Conservation (phyloP, 1,284 basidiomycete species). For the Cerrena zonata region DNA sequence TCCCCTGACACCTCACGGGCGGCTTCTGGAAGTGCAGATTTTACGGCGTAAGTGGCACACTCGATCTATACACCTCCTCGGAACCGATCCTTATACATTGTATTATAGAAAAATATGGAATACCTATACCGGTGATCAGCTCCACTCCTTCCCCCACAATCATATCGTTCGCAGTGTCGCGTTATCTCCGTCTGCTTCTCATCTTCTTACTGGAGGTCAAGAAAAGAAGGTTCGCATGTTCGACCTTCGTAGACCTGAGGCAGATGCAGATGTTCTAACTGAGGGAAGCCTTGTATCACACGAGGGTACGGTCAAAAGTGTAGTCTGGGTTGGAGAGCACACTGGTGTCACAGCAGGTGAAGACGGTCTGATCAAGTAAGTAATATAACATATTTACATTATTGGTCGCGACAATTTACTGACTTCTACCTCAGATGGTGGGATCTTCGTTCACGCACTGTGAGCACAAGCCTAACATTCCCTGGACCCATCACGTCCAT, state of each 20-base stretch:
- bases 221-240: slow-evolving; percentile 97
- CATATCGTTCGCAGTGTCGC: slow-evolving; percentile 97
- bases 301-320: slow-evolving; percentile 86
- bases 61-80: neutral
- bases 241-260: slow-evolving; percentile 79
- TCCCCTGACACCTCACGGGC: slow-evolving; percentile 83
- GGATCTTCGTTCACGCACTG: slow-evolving; percentile 78
- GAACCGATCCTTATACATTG: slow-evolving; percentile 9
- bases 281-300: slow-evolving; percentile 64
- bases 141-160: slow-evolving; percentile 94
- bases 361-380: slow-evolving; percentile 85
- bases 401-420: neutral
- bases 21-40: slow-evolving; percentile 93
- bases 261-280: slow-evolving; percentile 76
- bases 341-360: slow-evolving; percentile 87
- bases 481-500: slow-evolving; percentile 84
- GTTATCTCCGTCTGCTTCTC: slow-evolving; percentile 61
- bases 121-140: slow-evolving; percentile 77
- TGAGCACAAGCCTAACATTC: slow-evolving; percentile 71
- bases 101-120: slow-evolving; percentile 92
- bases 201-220: slow-evolving; percentile 87
- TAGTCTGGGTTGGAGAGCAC: slow-evolving; percentile 87
- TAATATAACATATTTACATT: slow-evolving; percentile 5
- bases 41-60: slow-evolving; percentile 74
- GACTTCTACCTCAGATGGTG: slow-evolving; percentile 69